phyloP scores from a whole-genome alignment of 2,329 filamentous ascomycete genomes.

The Teratosphaeria destructans region DNA sequence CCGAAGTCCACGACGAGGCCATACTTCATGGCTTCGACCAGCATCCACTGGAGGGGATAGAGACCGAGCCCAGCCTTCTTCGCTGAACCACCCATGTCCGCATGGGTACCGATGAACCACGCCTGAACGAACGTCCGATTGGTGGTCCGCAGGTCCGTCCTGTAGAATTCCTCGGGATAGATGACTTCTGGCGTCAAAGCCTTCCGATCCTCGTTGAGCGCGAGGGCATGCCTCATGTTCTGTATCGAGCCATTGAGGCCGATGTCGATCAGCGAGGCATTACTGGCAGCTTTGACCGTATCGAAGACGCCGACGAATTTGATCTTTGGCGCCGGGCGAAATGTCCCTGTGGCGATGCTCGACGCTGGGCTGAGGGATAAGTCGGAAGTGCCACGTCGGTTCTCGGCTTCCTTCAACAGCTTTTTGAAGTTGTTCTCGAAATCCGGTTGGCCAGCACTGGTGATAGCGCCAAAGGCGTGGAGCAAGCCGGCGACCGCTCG shows the following conservation, averaged over 20 bases:
- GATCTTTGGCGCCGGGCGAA: slow-evolving; percentile 23
- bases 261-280: slow-evolving; percentile 20
- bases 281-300: slow-evolving; percentile 23
- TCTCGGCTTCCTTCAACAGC: slow-evolving; percentile 13
- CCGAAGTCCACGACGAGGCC: slow-evolving; percentile 23
- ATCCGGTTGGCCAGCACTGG: slow-evolving; percentile 11
- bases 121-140: slow-evolving; percentile 27
- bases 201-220: slow-evolving; percentile 29
- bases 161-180: slow-evolving; percentile 12
- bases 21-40: slow-evolving; percentile 24
- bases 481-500: slow-evolving; percentile 32
- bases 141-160: slow-evolving; percentile 5
- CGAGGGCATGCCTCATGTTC: slow-evolving; percentile 30
- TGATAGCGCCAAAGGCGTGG: slow-evolving; percentile 24
- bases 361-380: slow-evolving; percentile 8
- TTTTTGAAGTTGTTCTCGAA: slow-evolving; percentile 23
- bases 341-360: slow-evolving; percentile 7
- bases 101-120: slow-evolving; percentile 31
- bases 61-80: slow-evolving; percentile 29
- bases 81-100: slow-evolving; percentile 29
- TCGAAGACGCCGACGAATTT: slow-evolving; percentile 31
- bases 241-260: slow-evolving; percentile 26
- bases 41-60: slow-evolving; percentile 35
- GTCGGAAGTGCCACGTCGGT: background rate
- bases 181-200: slow-evolving; percentile 19